These are phyloP conservation scores for Penicillium verhagenii DNA, from an alignment of 495 filamentous ascomycete genomes.

Conservation along the genomic window DNA sequence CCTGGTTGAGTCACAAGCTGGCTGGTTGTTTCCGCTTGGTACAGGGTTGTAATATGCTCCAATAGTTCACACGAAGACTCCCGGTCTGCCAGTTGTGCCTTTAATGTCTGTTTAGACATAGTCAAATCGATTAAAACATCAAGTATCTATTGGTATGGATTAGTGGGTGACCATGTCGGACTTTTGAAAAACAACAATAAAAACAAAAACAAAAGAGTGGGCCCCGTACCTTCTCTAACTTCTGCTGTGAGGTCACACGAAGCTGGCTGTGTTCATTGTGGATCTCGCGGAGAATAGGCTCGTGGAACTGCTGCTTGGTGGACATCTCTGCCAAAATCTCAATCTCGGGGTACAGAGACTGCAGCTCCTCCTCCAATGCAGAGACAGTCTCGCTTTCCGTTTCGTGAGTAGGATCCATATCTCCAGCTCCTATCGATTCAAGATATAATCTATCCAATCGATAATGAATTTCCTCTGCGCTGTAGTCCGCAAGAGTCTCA, in stretches of 20 bases:
- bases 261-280: slow-evolving; percentile 32
- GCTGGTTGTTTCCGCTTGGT: slow-evolving; percentile 32
- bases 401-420: background rate
- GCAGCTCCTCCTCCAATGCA: slow-evolving; percentile 55
- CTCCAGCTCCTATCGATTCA: slow-evolving; percentile 23
- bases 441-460: slow-evolving; percentile 47
- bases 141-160: slow-evolving; percentile 24
- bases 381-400: slow-evolving; percentile 21
- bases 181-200: background rate
- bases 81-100: slow-evolving; percentile 28
- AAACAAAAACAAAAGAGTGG: no score
- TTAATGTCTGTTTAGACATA: slow-evolving; percentile 29
- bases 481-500: slow-evolving; percentile 29
- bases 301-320: slow-evolving; percentile 56
- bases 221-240: slow-evolving; percentile 34
- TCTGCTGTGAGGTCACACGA: slow-evolving; percentile 30
- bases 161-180: slow-evolving; percentile 4
- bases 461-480: slow-evolving; percentile 40
- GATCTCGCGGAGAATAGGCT: slow-evolving; percentile 51
- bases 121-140: slow-evolving; percentile 39
- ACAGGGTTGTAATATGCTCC: slow-evolving; percentile 32
- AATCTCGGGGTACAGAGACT: slow-evolving; percentile 62
- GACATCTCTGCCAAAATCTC: slow-evolving; percentile 62
- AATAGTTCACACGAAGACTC: slow-evolving; percentile 40
- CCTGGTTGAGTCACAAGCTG: slow-evolving; percentile 21